These are phyloP conservation scores for Corniculantispora saksenae DNA, from an alignment of 2,329 filamentous ascomycete genomes.

Conservation along the genomic window DNA sequence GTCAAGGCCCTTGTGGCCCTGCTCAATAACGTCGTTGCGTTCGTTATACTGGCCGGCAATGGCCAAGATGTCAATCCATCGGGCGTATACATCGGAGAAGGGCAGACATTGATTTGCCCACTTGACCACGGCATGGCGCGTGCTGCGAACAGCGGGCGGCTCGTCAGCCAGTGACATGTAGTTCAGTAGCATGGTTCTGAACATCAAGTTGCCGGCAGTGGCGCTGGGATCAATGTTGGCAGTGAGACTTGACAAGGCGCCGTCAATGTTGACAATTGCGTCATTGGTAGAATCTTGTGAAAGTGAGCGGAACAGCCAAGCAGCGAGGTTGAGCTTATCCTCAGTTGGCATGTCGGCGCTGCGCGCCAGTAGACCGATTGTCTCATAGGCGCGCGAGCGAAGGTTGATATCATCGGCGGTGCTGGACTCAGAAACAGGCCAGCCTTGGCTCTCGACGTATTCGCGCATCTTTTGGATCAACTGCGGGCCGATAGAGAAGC, in stretches of 20 bases:
- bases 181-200: conserved; percentile 61
- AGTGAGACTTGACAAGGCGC: conserved; percentile 75
- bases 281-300: conserved; percentile 75
- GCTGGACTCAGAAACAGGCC: conserved; percentile 67
- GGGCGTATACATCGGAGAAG: conserved; percentile 74
- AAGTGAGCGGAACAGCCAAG: conserved; percentile 83
- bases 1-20: conserved; percentile 85
- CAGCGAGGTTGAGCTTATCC: conserved; percentile 55
- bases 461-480: conserved; percentile 69
- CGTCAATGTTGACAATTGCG: conserved; percentile 84
- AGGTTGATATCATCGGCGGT: conserved; percentile 64
- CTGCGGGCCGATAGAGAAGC: conserved; percentile 67
- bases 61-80: conserved; percentile 88
- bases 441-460: conserved; percentile 80
- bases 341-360: conserved; percentile 58
- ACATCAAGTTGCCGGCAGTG: conserved; percentile 31
- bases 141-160: conserved; percentile 63
- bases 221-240: conserved; percentile 42
- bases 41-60: conserved; percentile 66
- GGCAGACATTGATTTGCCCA: conserved; percentile 88
- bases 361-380: conserved; percentile 78
- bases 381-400: conserved; percentile 83
- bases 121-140: conserved; percentile 78
- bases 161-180: conserved; percentile 62
- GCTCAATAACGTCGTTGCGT: conserved; percentile 81